Conservation (phyloP, 1,139 yeast genomes). For the Taiozyma onychis region DNA sequence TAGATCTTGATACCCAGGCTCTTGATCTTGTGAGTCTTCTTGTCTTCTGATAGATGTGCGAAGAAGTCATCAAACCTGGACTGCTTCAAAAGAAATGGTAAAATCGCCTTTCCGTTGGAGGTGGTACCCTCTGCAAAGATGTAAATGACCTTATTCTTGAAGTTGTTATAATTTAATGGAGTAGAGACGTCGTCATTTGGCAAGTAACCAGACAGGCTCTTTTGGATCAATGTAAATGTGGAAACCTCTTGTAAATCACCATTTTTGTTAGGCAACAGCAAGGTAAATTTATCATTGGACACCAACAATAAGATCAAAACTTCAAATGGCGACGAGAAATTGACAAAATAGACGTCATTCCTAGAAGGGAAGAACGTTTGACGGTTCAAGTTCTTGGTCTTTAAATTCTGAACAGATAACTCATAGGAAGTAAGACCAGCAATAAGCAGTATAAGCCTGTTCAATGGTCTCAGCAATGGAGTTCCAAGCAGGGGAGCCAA, state of each 20-base stretch:
- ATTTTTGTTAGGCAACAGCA: constrained; percentile 39
- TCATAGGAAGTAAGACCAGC: constrained; percentile 13
- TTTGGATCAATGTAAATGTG: constrained; percentile 31
- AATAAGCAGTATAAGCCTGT: constrained; percentile 6
- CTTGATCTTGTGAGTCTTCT: constrained; percentile 31
- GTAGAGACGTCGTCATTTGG: neutral
- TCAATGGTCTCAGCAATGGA: neutral
- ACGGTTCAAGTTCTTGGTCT: constrained; percentile 18
- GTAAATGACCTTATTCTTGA: constrained; percentile 36
- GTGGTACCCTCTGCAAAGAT: constrained; percentile 66
- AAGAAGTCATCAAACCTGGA: constrained; percentile 19
- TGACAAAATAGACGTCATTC: constrained; percentile 43
- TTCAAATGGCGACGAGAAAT: constrained; percentile 54
- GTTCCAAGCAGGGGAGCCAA: constrained; percentile 3
- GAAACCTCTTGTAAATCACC: constrained; percentile 36
- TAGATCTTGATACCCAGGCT: constrained; percentile 39
- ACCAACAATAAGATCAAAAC: constrained; percentile 33
- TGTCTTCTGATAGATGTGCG: constrained; percentile 8
- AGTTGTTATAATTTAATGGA: constrained; percentile 3
- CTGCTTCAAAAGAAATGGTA: constrained; percentile 37
- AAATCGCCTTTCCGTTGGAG: constrained; percentile 55
- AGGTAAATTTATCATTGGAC: constrained; percentile 30
- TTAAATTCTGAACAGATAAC: constrained; percentile 15
- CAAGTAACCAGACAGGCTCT: constrained; percentile 26
- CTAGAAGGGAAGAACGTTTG: constrained; percentile 34